Conservation (phyloP, 306 rosid genomes). For the Spatholobus suberectus region DNA sequence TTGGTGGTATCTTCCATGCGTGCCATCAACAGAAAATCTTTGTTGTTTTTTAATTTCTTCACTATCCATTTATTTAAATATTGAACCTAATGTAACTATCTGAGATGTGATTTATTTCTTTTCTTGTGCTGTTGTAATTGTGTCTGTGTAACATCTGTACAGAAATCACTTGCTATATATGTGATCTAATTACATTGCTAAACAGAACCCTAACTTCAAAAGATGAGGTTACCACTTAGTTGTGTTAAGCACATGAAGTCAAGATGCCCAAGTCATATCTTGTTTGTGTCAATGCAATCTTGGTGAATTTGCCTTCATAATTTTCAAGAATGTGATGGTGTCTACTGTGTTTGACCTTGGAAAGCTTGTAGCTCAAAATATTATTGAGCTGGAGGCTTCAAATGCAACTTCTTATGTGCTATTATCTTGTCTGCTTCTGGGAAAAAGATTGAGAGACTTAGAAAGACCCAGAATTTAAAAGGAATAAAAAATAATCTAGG, state of each 20-base stretch:
- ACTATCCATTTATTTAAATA: background rate
- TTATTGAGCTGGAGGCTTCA: slow-evolving; percentile 64
- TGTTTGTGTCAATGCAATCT: too few relatives aligned
- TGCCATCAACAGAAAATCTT: background rate
- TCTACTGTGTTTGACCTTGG: too few relatives aligned
- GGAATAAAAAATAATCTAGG: slow-evolving; percentile 71
- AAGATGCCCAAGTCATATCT: too few relatives aligned
- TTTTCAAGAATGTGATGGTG: too few relatives aligned
- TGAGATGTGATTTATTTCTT: background rate
- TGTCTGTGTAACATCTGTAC: background rate
- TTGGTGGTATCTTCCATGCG: background rate
- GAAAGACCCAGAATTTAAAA: slow-evolving; percentile 53
- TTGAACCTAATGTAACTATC: background rate
- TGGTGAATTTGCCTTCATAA: too few relatives aligned
- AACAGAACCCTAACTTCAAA: too few relatives aligned
- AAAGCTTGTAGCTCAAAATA: too few relatives aligned
- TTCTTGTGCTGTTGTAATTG: too few relatives aligned
- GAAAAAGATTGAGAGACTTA: slow-evolving; percentile 53
- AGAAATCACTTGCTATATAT: background rate
- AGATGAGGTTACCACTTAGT: too few relatives aligned
- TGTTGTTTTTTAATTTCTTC: background rate
- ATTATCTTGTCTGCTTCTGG: slow-evolving; percentile 66
- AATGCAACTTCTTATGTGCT: slow-evolving; percentile 79
- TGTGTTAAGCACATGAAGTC: too few relatives aligned
- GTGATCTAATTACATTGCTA: too few relatives aligned